Evolutionary conservation across 1,284 basidiomycete genomes (phyloP).

Genomic region (Boletus semigastroideus): DNA sequence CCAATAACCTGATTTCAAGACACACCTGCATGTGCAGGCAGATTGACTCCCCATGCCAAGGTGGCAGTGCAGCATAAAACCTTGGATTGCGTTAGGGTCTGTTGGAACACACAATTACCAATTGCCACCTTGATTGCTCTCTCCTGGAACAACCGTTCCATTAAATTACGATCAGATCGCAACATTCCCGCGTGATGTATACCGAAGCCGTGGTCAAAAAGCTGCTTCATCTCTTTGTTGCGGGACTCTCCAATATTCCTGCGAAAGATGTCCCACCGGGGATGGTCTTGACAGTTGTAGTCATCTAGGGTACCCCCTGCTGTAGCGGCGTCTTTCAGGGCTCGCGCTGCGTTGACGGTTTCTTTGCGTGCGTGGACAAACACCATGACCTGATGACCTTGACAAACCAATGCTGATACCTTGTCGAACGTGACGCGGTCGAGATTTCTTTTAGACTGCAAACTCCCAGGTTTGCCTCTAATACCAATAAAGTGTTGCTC

Average conservation of each 20-base stretch:
- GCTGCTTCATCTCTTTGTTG: constrained; percentile 96
- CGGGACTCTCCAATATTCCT: constrained; percentile 76
- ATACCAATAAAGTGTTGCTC: constrained; percentile 98
- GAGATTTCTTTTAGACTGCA: constrained; percentile 79
- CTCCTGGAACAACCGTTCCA: constrained; percentile 93
- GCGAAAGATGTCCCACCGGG: constrained; percentile 75
- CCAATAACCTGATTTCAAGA: constrained; percentile 10
- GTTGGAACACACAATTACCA: not conserved
- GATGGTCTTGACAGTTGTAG: constrained; percentile 81
- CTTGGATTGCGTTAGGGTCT: constrained; percentile 40
- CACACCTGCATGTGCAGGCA: constrained; percentile 94
- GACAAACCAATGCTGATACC: constrained; percentile 77
- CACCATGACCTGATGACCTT: constrained; percentile 99
- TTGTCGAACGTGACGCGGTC: constrained; percentile 93
- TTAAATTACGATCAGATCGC: constrained; percentile 90
- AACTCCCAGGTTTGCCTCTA: constrained; percentile 85
- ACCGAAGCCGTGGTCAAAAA: constrained; percentile 92
- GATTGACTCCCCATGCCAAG: constrained; percentile 98
- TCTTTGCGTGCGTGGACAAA: constrained; percentile 99
- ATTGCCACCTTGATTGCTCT: constrained; percentile 82
- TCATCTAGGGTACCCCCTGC: constrained; percentile 74
- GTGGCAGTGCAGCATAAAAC: constrained; percentile 98
- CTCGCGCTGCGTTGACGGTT: constrained; percentile 91
- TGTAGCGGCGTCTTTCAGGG: constrained; percentile 80
- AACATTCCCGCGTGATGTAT: constrained; percentile 99